Evolutionary conservation across 139 green algal species (phyloP).

Genomic region (Chlamydomonas sphaeroides): DNA sequence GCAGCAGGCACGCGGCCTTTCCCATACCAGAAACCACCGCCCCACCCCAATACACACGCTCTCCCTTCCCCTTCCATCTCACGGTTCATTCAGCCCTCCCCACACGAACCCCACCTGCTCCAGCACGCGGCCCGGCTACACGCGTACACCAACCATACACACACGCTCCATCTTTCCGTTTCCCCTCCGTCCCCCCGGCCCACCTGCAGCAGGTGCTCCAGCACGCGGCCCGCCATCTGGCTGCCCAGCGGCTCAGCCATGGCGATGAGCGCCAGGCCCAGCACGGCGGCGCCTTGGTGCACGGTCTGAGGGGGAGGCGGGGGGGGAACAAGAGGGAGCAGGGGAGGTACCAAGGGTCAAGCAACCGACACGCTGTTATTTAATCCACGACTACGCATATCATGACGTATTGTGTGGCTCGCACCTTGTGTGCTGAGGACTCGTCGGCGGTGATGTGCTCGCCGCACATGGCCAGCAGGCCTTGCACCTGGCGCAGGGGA

Average conservation of each 20-base stretch:
- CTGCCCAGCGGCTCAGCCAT: constrained; percentile 95
- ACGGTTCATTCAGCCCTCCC: not conserved
- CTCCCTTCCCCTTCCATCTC: no score
- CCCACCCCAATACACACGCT: no score
- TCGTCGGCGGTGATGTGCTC: constrained; percentile 90
- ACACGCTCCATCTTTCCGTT: no score
- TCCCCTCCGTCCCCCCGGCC: not conserved
- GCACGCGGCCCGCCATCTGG: constrained; percentile 85
- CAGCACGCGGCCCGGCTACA: not conserved
- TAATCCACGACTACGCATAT: not conserved
- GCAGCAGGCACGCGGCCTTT: no score
- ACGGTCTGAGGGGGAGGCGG: constrained; percentile 48
- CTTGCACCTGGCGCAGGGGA: constrained; percentile 72
- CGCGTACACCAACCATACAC: no score
- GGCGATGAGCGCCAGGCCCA: constrained; percentile 93
- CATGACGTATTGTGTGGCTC: no score
- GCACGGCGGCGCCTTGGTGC: constrained; percentile 87
- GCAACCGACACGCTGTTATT: no score
- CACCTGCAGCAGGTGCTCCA: constrained; percentile 97
- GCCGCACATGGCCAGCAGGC: constrained; percentile 87
- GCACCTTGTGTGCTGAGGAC: constrained; percentile 71
- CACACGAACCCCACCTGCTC: not conserved
- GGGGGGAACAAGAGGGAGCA: no score
- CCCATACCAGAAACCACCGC: no score
- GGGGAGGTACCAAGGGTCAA: no score